Percentiles rank a stretch among this genome's conserved stretches.
Evolutionary conservation across 1,139 yeast genomes (phyloP).

Genomic region (Eremothecium coryli): DNA sequence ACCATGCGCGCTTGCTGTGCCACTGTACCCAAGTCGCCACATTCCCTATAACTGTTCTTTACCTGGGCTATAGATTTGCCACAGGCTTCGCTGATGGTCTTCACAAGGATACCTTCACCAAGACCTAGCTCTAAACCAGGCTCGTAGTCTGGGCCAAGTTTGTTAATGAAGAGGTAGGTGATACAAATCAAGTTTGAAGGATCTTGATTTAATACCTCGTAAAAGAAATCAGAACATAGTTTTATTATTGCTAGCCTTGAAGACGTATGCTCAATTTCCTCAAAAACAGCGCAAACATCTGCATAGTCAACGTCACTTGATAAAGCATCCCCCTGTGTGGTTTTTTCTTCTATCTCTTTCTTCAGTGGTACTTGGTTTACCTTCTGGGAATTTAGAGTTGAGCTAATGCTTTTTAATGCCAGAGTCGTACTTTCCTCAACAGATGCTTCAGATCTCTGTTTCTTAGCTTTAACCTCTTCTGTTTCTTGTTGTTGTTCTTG

Average conservation of each 20-base stretch:
- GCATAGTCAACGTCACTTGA: slow-evolving; percentile 39
- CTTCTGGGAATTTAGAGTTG: neutral
- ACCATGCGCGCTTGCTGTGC: slow-evolving; percentile 77
- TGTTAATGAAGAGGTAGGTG: slow-evolving; percentile 75
- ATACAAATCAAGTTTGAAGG: slow-evolving; percentile 57
- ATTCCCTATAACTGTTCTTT: slow-evolving; percentile 62
- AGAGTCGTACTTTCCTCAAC: neutral
- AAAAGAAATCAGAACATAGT: slow-evolving; percentile 61
- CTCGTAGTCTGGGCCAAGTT: slow-evolving; percentile 92
- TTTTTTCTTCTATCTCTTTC: neutral
- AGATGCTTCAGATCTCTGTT: neutral
- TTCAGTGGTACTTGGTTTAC: neutral
- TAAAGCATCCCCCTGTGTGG: neutral
- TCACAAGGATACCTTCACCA: slow-evolving; percentile 80
- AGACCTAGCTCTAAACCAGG: slow-evolving; percentile 78
- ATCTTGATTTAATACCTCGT: slow-evolving; percentile 47
- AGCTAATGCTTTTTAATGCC: neutral
- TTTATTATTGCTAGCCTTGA: slow-evolving; percentile 75
- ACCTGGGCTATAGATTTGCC: slow-evolving; percentile 69
- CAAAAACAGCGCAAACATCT: slow-evolving; percentile 59
- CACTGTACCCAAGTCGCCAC: slow-evolving; percentile 86
- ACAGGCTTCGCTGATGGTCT: slow-evolving; percentile 83
- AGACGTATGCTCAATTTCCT: slow-evolving; percentile 65
- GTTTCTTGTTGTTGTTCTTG: slow-evolving; percentile 1
- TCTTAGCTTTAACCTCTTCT: slow-evolving; percentile 1